Base-by-base conservation (phyloP, 1,284 basidiomycete genomes). In the Moesziomyces antarcticus region DNA sequence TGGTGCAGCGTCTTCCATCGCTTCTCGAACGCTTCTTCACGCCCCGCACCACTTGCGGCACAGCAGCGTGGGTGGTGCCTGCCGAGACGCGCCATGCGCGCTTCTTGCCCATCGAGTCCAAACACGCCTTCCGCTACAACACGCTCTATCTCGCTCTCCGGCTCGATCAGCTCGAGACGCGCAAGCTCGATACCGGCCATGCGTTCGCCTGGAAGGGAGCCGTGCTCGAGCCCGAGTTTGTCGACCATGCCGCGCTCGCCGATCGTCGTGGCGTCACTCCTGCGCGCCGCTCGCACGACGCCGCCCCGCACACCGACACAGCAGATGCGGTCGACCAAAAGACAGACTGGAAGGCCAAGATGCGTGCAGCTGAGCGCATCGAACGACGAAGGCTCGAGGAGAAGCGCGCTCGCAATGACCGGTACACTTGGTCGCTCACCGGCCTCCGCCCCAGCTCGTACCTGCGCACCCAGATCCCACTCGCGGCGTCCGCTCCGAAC, bases 61-160 rank as follows among this genome's bases (percentile, higher is more conserved):
- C 60, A 40, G 48, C 59, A 21, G 58, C 70, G 0, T 79, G 21
- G 35, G 63, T 80, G 16, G 42, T 78, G 0, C 76, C 77, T 1
- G 55, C 68, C 33, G 50, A 42, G 10, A 74, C 77, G 0, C 87
- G 87, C 0, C 90, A 91, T 79, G 85, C 87, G 1, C 87, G 90
- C 24, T 85, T 88, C 46, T 85, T 91, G 3, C 91, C 90, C 2
- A 57, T 65, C 16, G 75, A 85, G 5, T 86, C 90, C 0, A 72
- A 84, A 3, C 89, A 91, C 79, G 84, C 87, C 0, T 91, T 91
- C 82, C 87, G 86, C 10, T 92, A 92, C 80, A 88, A 89, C 0
- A 89, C 90, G 0, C 84, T 91, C 25, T 88, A 88, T 35, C 76
- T 91, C 16, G 86, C 90, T 11, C 79, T 91, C 33, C 88, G 90